A percentile compares a stretch with the other conserved stretches of the same genome.
Evolutionary conservation across 2,329 filamentous ascomycete genomes (phyloP).

Genomic region (Fusarium heterosporum): DNA sequence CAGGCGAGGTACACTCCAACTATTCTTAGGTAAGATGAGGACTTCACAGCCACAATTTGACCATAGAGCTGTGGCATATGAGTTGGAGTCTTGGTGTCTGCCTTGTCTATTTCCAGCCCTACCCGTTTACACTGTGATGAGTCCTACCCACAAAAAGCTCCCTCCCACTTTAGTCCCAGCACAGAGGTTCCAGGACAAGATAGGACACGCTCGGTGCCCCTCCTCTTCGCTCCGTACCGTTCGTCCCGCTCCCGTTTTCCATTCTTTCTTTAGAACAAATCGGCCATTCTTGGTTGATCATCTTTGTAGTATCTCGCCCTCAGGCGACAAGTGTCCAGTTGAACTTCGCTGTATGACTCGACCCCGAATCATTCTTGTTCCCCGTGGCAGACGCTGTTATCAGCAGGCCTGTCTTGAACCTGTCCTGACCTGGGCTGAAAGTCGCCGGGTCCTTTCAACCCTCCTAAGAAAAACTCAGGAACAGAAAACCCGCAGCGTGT

Average conservation of each 20-base stretch:
- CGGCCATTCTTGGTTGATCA: slow-evolving; percentile 12
- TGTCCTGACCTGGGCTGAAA: slow-evolving; percentile 31
- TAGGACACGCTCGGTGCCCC: slow-evolving; percentile 19
- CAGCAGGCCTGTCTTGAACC: slow-evolving; percentile 53
- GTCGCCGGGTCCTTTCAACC: slow-evolving; percentile 37
- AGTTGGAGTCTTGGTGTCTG: slow-evolving; percentile 23
- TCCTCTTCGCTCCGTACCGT: slow-evolving; percentile 43
- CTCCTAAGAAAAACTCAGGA: slow-evolving; percentile 19
- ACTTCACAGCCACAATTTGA: slow-evolving; percentile 33
- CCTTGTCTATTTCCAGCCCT: slow-evolving; percentile 37
- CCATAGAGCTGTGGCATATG: slow-evolving; percentile 8
- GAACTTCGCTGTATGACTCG: slow-evolving; percentile 43
- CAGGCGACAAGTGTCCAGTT: slow-evolving; percentile 31
- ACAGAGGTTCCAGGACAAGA: slow-evolving; percentile 7
- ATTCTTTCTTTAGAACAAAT: slow-evolving; percentile 19
- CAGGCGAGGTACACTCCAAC: slow-evolving; percentile 12
- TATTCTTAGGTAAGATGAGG: slow-evolving; percentile 17
- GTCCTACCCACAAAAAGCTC: slow-evolving; percentile 28
- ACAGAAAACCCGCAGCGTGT: slow-evolving; percentile 38
- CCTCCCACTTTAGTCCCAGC: slow-evolving; percentile 12
- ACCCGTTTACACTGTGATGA: slow-evolving; percentile 16
- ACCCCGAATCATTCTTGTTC: slow-evolving; percentile 40
- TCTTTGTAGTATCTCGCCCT: not conserved
- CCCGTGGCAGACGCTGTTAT: slow-evolving; percentile 50
- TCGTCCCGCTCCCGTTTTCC: slow-evolving; percentile 44